Base-by-base conservation (phyloP, 441 rosid genomes). In the Dalechampia spathulata region DNA sequence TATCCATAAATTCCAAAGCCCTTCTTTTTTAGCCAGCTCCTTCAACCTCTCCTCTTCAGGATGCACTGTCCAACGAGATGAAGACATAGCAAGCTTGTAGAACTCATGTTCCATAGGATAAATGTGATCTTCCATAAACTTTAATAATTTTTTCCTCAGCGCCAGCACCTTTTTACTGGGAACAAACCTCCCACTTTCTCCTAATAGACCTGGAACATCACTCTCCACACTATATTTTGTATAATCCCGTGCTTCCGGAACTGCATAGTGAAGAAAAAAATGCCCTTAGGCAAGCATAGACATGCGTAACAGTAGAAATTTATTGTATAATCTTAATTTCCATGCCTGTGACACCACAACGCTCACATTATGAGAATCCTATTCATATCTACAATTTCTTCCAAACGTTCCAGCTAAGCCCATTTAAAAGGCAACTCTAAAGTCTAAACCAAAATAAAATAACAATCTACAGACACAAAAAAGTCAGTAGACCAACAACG, bases 21-120 rank as follows among this genome's bases (percentile, higher is more conserved):
- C 95, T 71, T 85, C 85, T 82, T 72, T 83, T 79, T 79, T 90
- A 45, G 99, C 99, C 76, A 85, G 63, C 50, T 80, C 91, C 74
- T 83, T 93, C 62, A 87, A 64, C 72, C 73, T 85, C 75, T 93
- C 97, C 78, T 93, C 99, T 72, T 78, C 85, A 1, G 96, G 97
- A 76, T 90, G 97, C 72, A 90, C 56, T 0, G 89, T 87, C 99
- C 99, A 93, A 16, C 97, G 83, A 22, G 53, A 62, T 48, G 79
- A 69, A 40, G 97, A 90, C 52, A 71, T 82, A 62, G 96, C 91
- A 64, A 81, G 95, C 75, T 82, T 81, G 57, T 68, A 63, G 65
- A 93, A 93, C 65, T 90, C 95, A 6, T 37, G 66, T 72, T 93
- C 99, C 86, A 78, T 63, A 5, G 96, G 95, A 61, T 87, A 90